phyloP scores from a whole-genome alignment of 1,284 basidiomycete genomes.

The Filobasidium uniguttulatum region DNA sequence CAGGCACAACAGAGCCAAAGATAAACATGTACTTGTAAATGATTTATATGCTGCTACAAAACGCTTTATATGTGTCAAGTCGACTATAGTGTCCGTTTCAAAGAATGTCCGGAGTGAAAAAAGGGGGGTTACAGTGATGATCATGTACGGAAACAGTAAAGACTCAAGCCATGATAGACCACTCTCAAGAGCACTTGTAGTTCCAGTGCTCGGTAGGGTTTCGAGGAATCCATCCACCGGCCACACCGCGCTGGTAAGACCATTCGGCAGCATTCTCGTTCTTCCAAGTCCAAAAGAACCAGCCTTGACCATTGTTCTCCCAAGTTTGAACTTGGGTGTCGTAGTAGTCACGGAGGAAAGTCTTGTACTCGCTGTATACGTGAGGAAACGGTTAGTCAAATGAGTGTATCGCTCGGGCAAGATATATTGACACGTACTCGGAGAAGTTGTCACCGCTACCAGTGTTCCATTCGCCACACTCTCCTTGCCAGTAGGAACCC shows the following conservation, averaged over 20 bases:
- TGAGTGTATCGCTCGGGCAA: background rate
- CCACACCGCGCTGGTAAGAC: constrained; percentile 47
- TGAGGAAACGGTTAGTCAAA: background rate
- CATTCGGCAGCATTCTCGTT: constrained; percentile 45
- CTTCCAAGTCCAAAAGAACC: constrained; percentile 25
- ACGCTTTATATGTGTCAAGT: no score
- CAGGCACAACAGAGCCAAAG: no score
- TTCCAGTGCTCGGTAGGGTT: constrained; percentile 44
- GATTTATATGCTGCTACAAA: no score
- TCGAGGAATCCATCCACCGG: constrained; percentile 68
- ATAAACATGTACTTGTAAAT: no score
- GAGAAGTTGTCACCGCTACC: constrained; percentile 59
- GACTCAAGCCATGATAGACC: no score
- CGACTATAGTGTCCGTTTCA: no score
- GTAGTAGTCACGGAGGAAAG: constrained; percentile 65
- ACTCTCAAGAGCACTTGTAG: constrained; percentile 19
- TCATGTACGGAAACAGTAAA: no score
- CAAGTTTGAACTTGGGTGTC: constrained; percentile 53
- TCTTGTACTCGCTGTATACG: constrained; percentile 52
- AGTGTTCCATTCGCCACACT: constrained; percentile 51
- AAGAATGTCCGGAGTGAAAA: no score
- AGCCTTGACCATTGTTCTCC: constrained; percentile 35
- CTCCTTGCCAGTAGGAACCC: constrained; percentile 55
- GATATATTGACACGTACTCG: constrained; percentile 18
- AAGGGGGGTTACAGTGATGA: no score